Percentiles rank a stretch among this genome's conserved stretches.
These are phyloP conservation scores for Coprinellus micaceus DNA, from an alignment of 768 basidiomycete species.

Conservation along the genomic window DNA sequence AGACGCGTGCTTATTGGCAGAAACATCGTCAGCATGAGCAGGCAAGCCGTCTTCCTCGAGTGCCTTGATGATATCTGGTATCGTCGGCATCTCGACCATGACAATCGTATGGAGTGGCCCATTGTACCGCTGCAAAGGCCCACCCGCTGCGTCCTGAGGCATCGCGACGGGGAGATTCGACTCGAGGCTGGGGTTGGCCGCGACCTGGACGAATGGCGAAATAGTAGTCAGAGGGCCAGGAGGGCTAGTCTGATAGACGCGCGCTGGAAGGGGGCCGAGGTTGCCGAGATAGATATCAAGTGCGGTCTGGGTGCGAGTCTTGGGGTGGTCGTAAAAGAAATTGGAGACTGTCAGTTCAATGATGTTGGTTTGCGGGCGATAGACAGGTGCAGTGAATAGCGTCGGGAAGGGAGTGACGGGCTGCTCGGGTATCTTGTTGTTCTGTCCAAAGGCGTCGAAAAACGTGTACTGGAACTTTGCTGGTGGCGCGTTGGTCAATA, in stretches of 20 bases:
- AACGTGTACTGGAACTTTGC: conserved; percentile 95
- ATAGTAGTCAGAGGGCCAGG: conserved; percentile 66
- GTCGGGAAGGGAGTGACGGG: conserved; percentile 91
- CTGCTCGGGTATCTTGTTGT: conserved; percentile 67
- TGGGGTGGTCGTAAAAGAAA: conserved; percentile 79
- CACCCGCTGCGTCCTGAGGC: conserved; percentile 17
- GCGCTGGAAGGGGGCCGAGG: conserved; percentile 77
- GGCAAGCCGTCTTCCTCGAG: conserved; percentile 68
- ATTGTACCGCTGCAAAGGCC: conserved; percentile 38
- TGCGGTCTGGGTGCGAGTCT: conserved; percentile 59
- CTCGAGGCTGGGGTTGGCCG: conserved; percentile 19
- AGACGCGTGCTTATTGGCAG: conserved; percentile 33
- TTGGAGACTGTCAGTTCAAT: conserved; percentile 85
- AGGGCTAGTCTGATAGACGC: conserved; percentile 70
- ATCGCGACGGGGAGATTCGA: conserved; percentile 27
- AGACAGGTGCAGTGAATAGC: conserved; percentile 73
- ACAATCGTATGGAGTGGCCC: conserved; percentile 73
- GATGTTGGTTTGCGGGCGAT: conserved; percentile 66
- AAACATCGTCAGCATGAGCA: conserved; percentile 28
- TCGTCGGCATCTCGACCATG: conserved; percentile 78
- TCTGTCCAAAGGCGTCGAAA: conserved; percentile 84
- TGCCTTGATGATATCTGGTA: conserved; percentile 72
- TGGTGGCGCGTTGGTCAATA: conserved; percentile 29
- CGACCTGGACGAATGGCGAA: conserved; percentile 48
- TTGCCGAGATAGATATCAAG: conserved; percentile 88